Percentiles rank a stretch among this genome's conserved stretches.
These are phyloP conservation scores for Pochonia chlamydosporia DNA, from an alignment of 2,329 filamentous ascomycete species.

Conservation along the genomic window DNA sequence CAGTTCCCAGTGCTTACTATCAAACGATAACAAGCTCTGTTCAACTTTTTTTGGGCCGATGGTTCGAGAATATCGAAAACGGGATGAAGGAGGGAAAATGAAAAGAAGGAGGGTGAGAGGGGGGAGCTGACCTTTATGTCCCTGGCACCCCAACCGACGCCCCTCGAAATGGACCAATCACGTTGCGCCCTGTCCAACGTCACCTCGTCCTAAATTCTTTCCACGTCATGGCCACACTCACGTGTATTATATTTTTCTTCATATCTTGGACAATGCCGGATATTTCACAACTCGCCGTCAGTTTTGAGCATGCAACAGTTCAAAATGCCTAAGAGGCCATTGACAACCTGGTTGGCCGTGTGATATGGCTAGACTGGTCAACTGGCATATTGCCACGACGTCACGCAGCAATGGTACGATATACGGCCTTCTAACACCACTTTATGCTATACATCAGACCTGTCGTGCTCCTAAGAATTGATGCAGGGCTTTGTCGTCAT, in stretches of 20 bases:
- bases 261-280: not conserved
- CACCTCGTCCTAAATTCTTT: not conserved
- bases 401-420: not conserved
- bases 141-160: not conserved
- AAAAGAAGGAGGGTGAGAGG: constrained; percentile 1
- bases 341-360: not conserved
- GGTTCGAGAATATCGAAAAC: not conserved
- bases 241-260: not conserved
- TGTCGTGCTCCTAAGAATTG: not conserved
- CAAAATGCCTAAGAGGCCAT: not conserved
- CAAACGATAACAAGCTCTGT: not conserved
- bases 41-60: not conserved
- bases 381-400: not conserved
- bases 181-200: not conserved
- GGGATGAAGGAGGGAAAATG: not conserved
- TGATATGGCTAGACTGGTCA: not conserved
- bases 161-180: not conserved
- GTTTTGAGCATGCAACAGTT: not conserved
- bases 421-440: not conserved
- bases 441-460: not conserved
- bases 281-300: not conserved
- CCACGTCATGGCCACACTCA: not conserved
- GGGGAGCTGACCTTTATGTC: constrained; percentile 3
- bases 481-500: not conserved
- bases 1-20: not conserved